Base-by-base conservation (phyloP, 352 stramenopile species). In the Globisporangium recalcitrans region DNA sequence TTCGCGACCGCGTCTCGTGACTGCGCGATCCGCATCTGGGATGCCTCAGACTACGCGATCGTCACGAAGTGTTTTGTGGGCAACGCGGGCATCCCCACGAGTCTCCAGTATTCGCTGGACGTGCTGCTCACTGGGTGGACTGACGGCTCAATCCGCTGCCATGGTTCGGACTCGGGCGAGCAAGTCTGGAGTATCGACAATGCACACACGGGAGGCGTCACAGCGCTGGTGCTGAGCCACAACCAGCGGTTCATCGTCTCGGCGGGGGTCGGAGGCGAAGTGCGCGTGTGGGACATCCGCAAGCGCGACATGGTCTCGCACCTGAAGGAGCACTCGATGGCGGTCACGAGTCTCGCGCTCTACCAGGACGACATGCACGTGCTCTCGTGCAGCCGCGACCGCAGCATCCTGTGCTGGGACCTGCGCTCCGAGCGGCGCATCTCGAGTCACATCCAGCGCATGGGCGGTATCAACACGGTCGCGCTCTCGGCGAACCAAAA, bases 201-300 rank as follows among this genome's bases (percentile, higher is more conserved):
- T 57, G 91, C 91, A 0, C 93, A 98, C 74, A 81, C 78, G 1
- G 88, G 77, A 48, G 91, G 92, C 21, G 89, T 97, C 42, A 96
- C 92, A 8, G 84, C 90, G n/a, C 71, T 98, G 13, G 72, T 82
- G 16, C 64, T 98, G 60, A 96, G 85, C 62, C 77, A 97, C 73
- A 98, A 98, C 60, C 79, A 97, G 75, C 78, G 84, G 11, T 92
- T 94, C 55, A 81, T 94, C 52, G 82, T 94, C 4, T 90, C 83
- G 0, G 91, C 82, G 2, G 93, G 92, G 3, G 73, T 77, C 6
- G 73, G 80, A 4, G 93, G 93, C 21, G 92, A 97, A 54, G 85
- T 98, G 9, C 83, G 93, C 9, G 88, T 98, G 52, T 98, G 93
- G 93, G 93, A 98, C 68, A 78, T 98, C 54, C 85, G 92, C 62